Percentiles rank a stretch among this genome's conserved stretches.
Conservation (phyloP, 78 protist genomes). For the Dictyostelium discoideum region DNA sequence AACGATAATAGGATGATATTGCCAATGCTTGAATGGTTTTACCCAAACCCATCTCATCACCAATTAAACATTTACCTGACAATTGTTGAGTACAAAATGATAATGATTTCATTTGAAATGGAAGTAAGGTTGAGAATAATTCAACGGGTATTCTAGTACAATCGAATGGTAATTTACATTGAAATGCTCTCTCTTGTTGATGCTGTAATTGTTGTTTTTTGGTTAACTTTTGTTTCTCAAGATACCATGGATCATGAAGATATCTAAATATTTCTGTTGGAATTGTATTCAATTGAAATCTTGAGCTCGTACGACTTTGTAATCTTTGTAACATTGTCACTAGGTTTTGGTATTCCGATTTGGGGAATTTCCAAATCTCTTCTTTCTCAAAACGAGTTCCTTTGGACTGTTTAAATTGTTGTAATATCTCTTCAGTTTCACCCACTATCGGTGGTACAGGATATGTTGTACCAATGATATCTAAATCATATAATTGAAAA, state of each 20-base stretch:
- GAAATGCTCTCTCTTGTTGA: not conserved
- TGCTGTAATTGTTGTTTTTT: not conserved
- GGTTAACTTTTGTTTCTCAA: not conserved
- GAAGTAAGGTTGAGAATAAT: slow-evolving; percentile 23
- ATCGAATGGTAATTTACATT: not conserved
- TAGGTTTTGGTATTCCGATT: not conserved
- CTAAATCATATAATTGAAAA: slow-evolving; percentile 42
- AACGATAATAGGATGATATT: slow-evolving; percentile 27
- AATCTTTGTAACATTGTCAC: not conserved
- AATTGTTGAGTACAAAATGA: slow-evolving; percentile 47
- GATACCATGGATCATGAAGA: not conserved
- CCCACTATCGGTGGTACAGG: not conserved
- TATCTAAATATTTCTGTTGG: not conserved
- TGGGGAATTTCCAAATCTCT: slow-evolving; percentile 41
- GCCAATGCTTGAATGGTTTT: slow-evolving; percentile 90
- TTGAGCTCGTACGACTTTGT: not conserved
- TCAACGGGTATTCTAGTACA: slow-evolving; percentile 7
- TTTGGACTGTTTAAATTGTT: not conserved
- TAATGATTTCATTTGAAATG: slow-evolving; percentile 66
- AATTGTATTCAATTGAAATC: not conserved
- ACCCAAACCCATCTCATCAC: slow-evolving; percentile 91
- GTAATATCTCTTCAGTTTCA: slow-evolving; percentile 13
- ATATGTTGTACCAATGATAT: slow-evolving; percentile 21
- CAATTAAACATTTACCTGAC: slow-evolving; percentile 75
- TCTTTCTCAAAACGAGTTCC: slow-evolving; percentile 1